Evolutionary conservation across 2,329 filamentous ascomycete species (phyloP).

Genomic region (Colletotrichum theobromicola): DNA sequence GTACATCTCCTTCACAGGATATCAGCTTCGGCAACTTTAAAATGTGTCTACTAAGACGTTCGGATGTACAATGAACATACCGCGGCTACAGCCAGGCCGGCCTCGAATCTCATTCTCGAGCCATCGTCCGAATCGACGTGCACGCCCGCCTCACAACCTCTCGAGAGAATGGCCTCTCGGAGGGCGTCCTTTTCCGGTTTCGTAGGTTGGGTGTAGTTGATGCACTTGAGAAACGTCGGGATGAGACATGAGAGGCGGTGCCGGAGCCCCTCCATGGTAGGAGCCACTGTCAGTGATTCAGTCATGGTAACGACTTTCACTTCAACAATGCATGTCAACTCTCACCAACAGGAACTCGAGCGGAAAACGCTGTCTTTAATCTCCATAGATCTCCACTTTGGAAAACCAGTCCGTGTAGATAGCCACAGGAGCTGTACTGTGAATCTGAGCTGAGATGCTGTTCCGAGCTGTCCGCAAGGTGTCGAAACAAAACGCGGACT

Average conservation of each 20-base stretch:
- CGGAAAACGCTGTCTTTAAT: neutral
- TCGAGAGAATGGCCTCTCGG: neutral
- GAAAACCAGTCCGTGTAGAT: neutral
- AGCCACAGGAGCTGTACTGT: neutral
- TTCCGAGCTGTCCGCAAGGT: neutral
- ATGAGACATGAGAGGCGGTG: neutral
- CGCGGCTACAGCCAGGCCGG: conserved; percentile 1
- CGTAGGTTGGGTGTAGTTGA: neutral
- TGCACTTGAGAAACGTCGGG: neutral
- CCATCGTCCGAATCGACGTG: neutral
- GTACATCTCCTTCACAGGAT: conserved; percentile 21
- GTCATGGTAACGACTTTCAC: neutral
- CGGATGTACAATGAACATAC: neutral
- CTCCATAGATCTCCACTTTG: neutral
- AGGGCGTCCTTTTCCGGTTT: neutral
- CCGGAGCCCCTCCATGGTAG: neutral
- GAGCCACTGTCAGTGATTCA: neutral
- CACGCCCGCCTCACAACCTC: neutral
- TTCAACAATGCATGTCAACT: neutral
- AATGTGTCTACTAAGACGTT: no score
- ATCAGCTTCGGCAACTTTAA: no score
- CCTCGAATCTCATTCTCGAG: conserved; percentile 7
- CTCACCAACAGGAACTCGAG: neutral
- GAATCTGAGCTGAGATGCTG: neutral
- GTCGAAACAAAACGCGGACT: neutral